These are phyloP conservation scores for Solidago caesia DNA, from an alignment of 129 eudicot genomes.

Conservation along the genomic window DNA sequence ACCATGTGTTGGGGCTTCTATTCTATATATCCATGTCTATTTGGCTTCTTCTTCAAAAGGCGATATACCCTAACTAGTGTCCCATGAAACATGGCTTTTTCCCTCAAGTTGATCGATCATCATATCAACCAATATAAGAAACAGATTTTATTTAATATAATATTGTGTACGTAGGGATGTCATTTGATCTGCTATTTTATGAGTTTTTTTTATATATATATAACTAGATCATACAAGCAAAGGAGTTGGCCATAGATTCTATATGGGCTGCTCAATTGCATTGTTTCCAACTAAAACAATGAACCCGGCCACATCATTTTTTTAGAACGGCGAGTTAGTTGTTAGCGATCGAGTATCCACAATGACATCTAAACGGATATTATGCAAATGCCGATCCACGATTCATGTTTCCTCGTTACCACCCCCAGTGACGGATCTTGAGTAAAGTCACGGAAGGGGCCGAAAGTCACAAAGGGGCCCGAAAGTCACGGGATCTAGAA, in stretches of 20 bases:
- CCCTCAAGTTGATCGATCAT: neutral
- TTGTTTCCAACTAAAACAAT: neutral
- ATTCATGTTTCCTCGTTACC: too few relatives aligned
- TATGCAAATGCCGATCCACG: too few relatives aligned
- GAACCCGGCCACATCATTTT: neutral
- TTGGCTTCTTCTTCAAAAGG: constrained; percentile 33
- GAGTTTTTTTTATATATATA: too few relatives aligned
- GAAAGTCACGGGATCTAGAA: too few relatives aligned
- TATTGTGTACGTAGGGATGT: neutral
- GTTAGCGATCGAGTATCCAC: too few relatives aligned
- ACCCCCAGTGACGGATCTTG: too few relatives aligned
- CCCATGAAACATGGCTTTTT: constrained; percentile 28
- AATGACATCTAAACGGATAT: too few relatives aligned
- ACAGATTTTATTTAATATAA: neutral
- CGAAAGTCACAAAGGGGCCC: too few relatives aligned
- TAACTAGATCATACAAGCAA: neutral
- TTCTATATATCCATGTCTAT: constrained; percentile 21
- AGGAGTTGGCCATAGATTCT: neutral
- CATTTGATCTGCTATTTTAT: neutral
- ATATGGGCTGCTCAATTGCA: neutral
- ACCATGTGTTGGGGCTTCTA: constrained; percentile 26
- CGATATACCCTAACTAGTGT: constrained; percentile 26
- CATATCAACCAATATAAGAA: constrained; percentile 2
- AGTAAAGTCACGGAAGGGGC: too few relatives aligned
- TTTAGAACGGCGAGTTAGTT: neutral